A percentile compares a stretch with the other conserved stretches of the same genome.
phyloP scores from a whole-genome alignment of 2,329 filamentous ascomycete species.

The Cordyceps fumosorosea region DNA sequence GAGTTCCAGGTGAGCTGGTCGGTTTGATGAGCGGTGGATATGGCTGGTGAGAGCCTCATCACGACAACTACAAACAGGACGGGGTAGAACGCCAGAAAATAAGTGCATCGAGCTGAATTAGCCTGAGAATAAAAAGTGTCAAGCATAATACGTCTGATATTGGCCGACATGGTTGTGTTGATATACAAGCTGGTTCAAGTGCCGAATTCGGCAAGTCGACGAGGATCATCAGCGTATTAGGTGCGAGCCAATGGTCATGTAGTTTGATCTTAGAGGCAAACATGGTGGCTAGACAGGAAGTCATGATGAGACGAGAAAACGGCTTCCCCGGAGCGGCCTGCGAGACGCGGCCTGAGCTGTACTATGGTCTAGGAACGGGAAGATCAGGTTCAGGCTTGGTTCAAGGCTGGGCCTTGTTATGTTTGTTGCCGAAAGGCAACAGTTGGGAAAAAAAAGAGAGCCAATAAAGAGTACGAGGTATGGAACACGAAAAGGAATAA shows the following conservation, averaged over 20 bases:
- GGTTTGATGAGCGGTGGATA: neutral
- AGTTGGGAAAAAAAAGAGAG: neutral
- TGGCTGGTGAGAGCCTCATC: neutral
- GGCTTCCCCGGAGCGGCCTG: neutral
- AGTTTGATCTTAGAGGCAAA: neutral
- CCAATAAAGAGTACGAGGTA: neutral
- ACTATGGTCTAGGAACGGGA: neutral
- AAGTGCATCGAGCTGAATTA: neutral
- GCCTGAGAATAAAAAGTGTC: neutral
- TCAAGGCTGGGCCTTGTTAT: neutral
- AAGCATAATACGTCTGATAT: neutral
- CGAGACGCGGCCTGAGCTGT: constrained; percentile 5
- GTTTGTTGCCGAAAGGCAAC: neutral
- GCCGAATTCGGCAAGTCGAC: neutral
- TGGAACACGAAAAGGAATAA: neutral
- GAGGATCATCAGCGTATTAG: neutral
- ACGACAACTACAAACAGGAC: neutral
- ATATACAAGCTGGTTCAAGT: neutral
- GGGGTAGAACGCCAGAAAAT: neutral
- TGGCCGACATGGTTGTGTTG: neutral
- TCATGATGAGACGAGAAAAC: neutral
- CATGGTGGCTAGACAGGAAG: neutral
- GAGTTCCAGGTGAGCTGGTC: neutral
- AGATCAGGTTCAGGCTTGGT: neutral
- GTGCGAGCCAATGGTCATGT: neutral